Percentiles rank a stretch among this genome's conserved stretches.
These are phyloP conservation scores for Lichtheimia ramosa DNA, from an alignment of 371 early-diverging fungal genomes.

Conservation along the genomic window DNA sequence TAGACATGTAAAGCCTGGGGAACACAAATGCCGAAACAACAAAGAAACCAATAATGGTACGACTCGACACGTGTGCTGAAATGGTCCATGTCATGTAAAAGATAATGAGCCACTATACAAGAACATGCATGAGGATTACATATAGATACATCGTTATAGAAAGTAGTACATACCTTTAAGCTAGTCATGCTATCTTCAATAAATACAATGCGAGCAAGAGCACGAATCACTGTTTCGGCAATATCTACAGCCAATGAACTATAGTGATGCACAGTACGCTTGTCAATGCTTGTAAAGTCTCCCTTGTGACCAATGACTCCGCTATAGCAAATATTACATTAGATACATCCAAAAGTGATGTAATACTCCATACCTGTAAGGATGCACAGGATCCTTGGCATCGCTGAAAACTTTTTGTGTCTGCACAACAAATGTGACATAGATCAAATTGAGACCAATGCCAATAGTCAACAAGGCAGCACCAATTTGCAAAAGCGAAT, in stretches of 20 bases:
- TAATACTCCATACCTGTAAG: slow-evolving; percentile 28
- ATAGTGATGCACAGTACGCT: slow-evolving; percentile 27
- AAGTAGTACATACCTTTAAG: slow-evolving; percentile 15
- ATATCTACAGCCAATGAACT: slow-evolving; percentile 31
- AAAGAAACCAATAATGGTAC: slow-evolving; percentile 24
- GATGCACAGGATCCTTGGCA: slow-evolving; percentile 28
- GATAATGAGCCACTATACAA: slow-evolving; percentile 28
- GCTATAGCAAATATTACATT: slow-evolving; percentile 3
- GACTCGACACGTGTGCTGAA: slow-evolving; percentile 37
- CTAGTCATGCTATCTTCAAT: slow-evolving; percentile 40
- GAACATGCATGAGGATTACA: not conserved
- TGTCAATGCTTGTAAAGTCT: slow-evolving; percentile 20
- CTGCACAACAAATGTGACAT: slow-evolving; percentile 38
- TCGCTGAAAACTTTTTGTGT: slow-evolving; percentile 31
- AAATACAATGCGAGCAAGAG: slow-evolving; percentile 41
- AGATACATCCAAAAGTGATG: not conserved
- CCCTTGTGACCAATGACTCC: slow-evolving; percentile 28
- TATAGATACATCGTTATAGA: too few species aligned
- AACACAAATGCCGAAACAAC: slow-evolving; percentile 35
- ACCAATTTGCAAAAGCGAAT: slow-evolving; percentile 39
- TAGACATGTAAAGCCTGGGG: slow-evolving; percentile 39
- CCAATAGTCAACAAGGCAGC: slow-evolving; percentile 32
- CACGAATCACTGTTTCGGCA: slow-evolving; percentile 34
- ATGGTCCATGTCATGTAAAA: slow-evolving; percentile 40
- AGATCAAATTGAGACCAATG: slow-evolving; percentile 40